Base-by-base conservation (phyloP, 129 eudicot species). In the Ambrosia artemisiifolia region DNA sequence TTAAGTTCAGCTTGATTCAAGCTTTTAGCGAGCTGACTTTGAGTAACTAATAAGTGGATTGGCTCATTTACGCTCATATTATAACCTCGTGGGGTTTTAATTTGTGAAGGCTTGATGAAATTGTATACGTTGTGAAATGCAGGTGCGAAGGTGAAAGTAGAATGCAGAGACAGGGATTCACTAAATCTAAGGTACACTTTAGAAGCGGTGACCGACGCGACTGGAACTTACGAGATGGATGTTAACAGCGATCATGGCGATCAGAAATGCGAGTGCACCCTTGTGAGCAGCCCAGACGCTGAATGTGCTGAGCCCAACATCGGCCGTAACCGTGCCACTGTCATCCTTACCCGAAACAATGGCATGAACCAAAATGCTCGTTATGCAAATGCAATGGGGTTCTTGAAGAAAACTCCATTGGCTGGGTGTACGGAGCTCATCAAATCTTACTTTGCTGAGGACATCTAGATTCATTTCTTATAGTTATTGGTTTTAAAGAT, bases 121-220 rank as follows among this genome's bases (percentile, higher is more conserved):
- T 24, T 24, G 28, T 24, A 24, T 24, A 24, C 28, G 1, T 49
- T 9, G 0, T 4, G 34, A 12, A 20, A 17, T 14, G 19, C 47
- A 88, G 95, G 95, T 73, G 91, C 95, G 0, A 83, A 59, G 78
- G 91, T 88, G 59, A 73, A 42, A 73, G 72, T 88, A 16, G 88
- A 85, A 62, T 88, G 91, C 85, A 55, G 32, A 33, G 79, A 88
- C 75, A 55, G 77, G 67, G 63, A 49, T 24, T 33, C 80, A 3
- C 4, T 63, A 47, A 35, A 50, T 6, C 47, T 81, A 8, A 78
- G 35, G 33, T 88, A 85, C 78, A 65, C 75, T 14, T 40, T 66
- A 7, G 77, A 72, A 5, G 86, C 82, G 3, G 62, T 72, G 17
- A 85, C 95, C 9, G 90, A 82, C 20, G 20, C 76, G 1, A 73